phyloP scores from a whole-genome alignment of 768 basidiomycete species.

The Podaxis rugospora region DNA sequence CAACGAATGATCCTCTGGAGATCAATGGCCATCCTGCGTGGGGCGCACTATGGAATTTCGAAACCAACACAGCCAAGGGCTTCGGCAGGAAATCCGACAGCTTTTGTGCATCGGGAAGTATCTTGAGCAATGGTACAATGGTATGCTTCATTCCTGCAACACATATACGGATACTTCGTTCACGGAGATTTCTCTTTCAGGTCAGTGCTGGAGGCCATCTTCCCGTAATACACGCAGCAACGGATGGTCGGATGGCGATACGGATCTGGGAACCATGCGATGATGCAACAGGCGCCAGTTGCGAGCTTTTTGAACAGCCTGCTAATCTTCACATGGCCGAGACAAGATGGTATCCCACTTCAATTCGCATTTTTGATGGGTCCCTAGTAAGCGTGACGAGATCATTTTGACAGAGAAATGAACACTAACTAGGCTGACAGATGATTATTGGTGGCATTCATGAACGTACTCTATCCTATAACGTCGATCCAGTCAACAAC shows the following conservation, averaged over 20 bases:
- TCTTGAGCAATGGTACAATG: constrained; percentile 38
- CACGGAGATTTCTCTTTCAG: constrained; percentile 6
- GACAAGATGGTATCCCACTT: constrained; percentile 38
- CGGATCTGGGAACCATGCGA: constrained; percentile 35
- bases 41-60: constrained; percentile 38
- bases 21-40: constrained; percentile 40
- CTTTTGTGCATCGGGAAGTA: constrained; percentile 39
- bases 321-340: constrained; percentile 28
- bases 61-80: constrained; percentile 34
- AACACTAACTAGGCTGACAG: constrained; percentile 3
- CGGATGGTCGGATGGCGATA: constrained; percentile 31
- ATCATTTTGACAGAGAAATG: not conserved
- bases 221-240: constrained; percentile 21
- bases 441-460: constrained; percentile 26
- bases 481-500: constrained; percentile 49
- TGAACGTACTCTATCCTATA: constrained; percentile 49
- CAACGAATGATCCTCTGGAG: constrained; percentile 34
- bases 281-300: constrained; percentile 22
- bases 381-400: constrained; percentile 22
- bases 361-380: constrained; percentile 28
- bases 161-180: not conserved
- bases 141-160: constrained; percentile 16
- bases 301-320: constrained; percentile 32
- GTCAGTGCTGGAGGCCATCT: constrained; percentile 27
- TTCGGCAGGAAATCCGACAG: constrained; percentile 29